Evolutionary conservation across 768 basidiomycete species (phyloP), one percentile per base, ranked within the genome.

Genomic region (Cyclocybe aegerita): DNA sequence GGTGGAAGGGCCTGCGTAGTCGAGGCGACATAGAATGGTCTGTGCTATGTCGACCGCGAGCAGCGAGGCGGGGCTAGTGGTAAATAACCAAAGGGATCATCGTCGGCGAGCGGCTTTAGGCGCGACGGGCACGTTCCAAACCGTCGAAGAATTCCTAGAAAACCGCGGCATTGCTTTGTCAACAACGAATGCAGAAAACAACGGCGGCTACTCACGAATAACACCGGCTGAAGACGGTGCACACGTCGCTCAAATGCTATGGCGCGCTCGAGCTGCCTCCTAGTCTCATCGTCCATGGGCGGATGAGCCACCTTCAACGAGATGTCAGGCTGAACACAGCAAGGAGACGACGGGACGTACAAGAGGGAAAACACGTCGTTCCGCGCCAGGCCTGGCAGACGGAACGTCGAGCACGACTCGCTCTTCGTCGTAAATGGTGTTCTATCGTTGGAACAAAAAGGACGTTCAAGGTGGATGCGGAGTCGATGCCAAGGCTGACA

Each of bases 371-470:
- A 40, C 35, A 5, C 39, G 41, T 23, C 23, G 23, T 4, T 23
- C 23, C 12, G 12, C 42, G 11, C 14, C 40, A 4, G 46, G 45
- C 8, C 40, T 23, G 11, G 52, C 33, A 16, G 54, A 51, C 2
- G 63, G 60, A 17, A 60, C 63, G 10, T 52, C 54, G 4, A 67
- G 42, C 4, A 43, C 14, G 9, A 60, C 42, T 2, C 44, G 43
- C 30, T 56, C 57, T 4, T 65, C 62, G 37, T 67, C 64, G 16
- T 53, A 65, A 15, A 65, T 55, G 2, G 66, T 67, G 39, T 65
- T 60, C 66, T 67, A 23, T 23, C 3, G 23, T 23, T 4, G 40
- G 31, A 35, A 16, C n/a, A n/a, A n/a, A 42, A 34, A n/a, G 23
- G 7, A 46, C 12, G 10, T 34, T 2, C 4, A n/a, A 23, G 39